Conservation (phyloP, 2,329 filamentous ascomycete genomes). For the Blastomyces parvus region DNA sequence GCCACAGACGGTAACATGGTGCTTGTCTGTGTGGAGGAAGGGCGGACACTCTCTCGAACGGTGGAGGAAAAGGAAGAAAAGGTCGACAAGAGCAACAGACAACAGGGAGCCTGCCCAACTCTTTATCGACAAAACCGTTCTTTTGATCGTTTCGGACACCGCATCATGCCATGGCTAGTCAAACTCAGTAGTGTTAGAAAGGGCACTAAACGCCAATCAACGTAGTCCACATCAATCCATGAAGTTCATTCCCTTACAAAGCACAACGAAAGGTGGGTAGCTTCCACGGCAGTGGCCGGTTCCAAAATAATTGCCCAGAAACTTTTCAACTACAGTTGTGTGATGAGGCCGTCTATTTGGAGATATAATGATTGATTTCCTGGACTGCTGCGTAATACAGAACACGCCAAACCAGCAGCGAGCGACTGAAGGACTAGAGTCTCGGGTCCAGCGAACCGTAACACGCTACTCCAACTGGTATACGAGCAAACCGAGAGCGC, state of each 20-base stretch:
- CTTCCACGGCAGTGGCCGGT: not conserved
- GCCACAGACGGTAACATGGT: constrained; percentile 44
- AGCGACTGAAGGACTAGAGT: not conserved
- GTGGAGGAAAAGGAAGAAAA: not conserved
- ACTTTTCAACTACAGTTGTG: not conserved
- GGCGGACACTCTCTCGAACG: constrained; percentile 3
- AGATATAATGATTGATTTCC: not conserved
- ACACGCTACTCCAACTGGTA: not conserved
- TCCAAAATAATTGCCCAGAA: not conserved
- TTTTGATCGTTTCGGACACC: constrained; percentile 38
- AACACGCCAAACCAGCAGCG: not conserved
- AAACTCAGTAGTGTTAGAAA: constrained; percentile 9
- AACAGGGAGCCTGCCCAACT: constrained; percentile 8
- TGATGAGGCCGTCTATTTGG: not conserved
- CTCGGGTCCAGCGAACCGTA: not conserved
- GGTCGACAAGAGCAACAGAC: constrained; percentile 10
- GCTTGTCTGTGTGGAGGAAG: constrained; percentile 10
- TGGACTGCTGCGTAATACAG: not conserved
- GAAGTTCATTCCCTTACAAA: constrained; percentile 7
- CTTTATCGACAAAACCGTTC: constrained; percentile 31
- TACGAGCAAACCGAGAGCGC: not conserved
- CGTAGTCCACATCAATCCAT: constrained; percentile 4
- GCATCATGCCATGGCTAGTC: constrained; percentile 30
- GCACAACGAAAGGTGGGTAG: not conserved
- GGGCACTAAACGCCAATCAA: constrained; percentile 10